Evolutionary conservation across 2,329 filamentous ascomycete genomes (phyloP).

Genomic region (Epichloe brachyelytri): DNA sequence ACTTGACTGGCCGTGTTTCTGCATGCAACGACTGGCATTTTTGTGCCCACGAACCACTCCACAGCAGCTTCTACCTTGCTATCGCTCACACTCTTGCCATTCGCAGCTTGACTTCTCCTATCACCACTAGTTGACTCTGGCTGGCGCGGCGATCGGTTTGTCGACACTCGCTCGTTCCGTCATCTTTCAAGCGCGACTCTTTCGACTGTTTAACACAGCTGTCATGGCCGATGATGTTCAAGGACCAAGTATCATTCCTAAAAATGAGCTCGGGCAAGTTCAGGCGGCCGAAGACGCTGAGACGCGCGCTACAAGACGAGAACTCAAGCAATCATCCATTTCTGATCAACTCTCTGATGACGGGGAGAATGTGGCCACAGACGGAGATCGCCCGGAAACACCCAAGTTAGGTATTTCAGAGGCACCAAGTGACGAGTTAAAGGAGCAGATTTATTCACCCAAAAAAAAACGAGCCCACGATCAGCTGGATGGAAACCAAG

Average conservation of each 20-base stretch:
- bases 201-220: not conserved
- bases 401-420: slow-evolving; percentile 23
- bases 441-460: slow-evolving; percentile 42
- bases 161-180: not conserved
- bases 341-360: slow-evolving; percentile 28
- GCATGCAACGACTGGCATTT: not conserved
- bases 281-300: slow-evolving; percentile 45
- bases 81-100: not conserved
- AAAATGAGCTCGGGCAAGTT: slow-evolving; percentile 18
- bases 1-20: not conserved
- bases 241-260: slow-evolving; percentile 28
- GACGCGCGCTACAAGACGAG: slow-evolving; percentile 49
- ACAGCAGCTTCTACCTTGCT: not conserved
- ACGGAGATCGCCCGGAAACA: slow-evolving; percentile 17
- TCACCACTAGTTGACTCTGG: not conserved
- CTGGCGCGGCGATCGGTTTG: not conserved
- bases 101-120: not conserved
- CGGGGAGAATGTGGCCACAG: not conserved
- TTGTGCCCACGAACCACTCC: not conserved
- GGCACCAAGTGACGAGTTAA: slow-evolving; percentile 24
- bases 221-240: slow-evolving; percentile 33
- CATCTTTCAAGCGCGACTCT: not conserved
- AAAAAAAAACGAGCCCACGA: slow-evolving; percentile 55
- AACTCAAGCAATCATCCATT: slow-evolving; percentile 51
- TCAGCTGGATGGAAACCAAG: slow-evolving; percentile 39